Percentiles rank a stretch among this genome's conserved stretches.
Conservation (phyloP, 2,329 filamentous ascomycete genomes). For the Pseudogymnoascus pannorum region DNA sequence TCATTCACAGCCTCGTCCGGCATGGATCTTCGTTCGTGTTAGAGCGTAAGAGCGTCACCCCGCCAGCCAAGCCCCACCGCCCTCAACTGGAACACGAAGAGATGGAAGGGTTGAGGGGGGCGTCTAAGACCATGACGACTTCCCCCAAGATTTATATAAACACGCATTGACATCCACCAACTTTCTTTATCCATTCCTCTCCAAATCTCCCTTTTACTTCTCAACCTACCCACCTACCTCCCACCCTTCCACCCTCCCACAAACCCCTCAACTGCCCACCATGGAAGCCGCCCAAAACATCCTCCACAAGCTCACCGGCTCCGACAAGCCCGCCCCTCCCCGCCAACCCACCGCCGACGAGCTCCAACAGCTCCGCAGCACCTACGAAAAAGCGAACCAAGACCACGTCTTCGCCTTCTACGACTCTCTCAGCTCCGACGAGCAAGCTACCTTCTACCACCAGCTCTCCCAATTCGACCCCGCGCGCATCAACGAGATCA, state of each 20-base stretch:
- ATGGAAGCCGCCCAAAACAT: slow-evolving; percentile 38
- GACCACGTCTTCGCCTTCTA: slow-evolving; percentile 83
- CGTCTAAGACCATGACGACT: background rate
- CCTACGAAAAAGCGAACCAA: slow-evolving; percentile 68
- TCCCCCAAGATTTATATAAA: background rate
- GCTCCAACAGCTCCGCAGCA: slow-evolving; percentile 52
- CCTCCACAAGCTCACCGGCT: slow-evolving; percentile 39
- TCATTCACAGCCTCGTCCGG: background rate
- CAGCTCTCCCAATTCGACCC: slow-evolving; percentile 81
- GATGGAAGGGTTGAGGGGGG: background rate
- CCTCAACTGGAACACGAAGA: slow-evolving; percentile 4
- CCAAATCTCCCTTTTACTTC: background rate
- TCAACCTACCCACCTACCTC: background rate
- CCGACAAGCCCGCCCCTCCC: slow-evolving; percentile 22
- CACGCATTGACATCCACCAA: background rate
- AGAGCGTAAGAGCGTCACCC: background rate
- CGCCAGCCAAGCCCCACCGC: background rate
- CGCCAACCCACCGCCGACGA: slow-evolving; percentile 32
- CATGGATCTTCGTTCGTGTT: slow-evolving; percentile 1
- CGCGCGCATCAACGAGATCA: slow-evolving; percentile 78
- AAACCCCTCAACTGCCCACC: slow-evolving; percentile 7
- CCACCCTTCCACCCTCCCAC: background rate
- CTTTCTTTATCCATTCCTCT: slow-evolving; percentile 6
- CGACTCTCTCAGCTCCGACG: slow-evolving; percentile 64
- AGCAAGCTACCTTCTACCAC: slow-evolving; percentile 72